Evolutionary conservation across 2,329 filamentous ascomycete species (phyloP).

Genomic region (Magnaporthiopsis rhizophila): DNA sequence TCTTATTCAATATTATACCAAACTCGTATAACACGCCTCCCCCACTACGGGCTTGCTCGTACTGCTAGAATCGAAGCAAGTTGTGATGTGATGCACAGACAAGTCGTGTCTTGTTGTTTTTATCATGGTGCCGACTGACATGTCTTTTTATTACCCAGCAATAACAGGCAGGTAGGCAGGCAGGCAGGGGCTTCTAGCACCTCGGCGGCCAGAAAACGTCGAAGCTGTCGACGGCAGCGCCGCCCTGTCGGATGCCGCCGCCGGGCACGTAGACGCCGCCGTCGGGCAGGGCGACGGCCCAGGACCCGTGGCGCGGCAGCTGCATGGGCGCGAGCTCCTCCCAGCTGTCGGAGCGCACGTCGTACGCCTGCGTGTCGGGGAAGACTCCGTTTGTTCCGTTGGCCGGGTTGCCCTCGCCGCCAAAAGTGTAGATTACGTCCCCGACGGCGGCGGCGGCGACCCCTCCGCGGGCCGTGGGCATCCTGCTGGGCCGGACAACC

Average conservation of each 20-base stretch:
- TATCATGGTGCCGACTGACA: too few species aligned
- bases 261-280: constrained; percentile 5
- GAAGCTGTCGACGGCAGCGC: background rate
- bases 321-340: constrained; percentile 10
- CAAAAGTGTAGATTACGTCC: constrained; percentile 25
- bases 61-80: too few species aligned
- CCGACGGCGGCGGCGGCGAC: constrained; percentile 20
- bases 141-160: too few species aligned
- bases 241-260: background rate
- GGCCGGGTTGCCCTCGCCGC: constrained; percentile 26
- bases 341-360: constrained; percentile 10
- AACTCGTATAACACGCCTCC: too few species aligned
- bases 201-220: constrained; percentile 7
- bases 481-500: constrained; percentile 17
- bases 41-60: too few species aligned
- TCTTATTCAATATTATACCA: too few species aligned
- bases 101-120: too few species aligned
- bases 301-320: constrained; percentile 11
- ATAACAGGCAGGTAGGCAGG: too few species aligned
- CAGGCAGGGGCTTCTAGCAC: background rate
- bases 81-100: too few species aligned
- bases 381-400: constrained; percentile 8
- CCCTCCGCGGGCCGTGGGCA: constrained; percentile 29
- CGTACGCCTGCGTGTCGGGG: constrained; percentile 10
- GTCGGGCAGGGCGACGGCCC: constrained; percentile 4